Evolutionary conservation across 2,329 filamentous ascomycete species (phyloP).

Genomic region (Scytalidium lignicola): DNA sequence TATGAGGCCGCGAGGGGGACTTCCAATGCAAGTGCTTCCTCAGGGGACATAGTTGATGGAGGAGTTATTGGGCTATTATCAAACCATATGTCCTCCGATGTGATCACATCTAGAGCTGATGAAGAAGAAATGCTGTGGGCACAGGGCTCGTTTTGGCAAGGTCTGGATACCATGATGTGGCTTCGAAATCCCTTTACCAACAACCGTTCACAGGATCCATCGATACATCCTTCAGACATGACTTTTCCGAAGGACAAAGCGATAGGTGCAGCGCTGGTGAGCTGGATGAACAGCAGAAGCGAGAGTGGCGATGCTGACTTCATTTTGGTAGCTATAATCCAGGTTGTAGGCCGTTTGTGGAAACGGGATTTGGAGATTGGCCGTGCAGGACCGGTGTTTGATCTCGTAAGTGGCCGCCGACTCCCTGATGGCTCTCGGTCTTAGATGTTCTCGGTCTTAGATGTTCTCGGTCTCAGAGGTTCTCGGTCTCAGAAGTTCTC

Average conservation of each 20-base stretch:
- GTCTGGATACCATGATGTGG: background rate
- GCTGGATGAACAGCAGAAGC: constrained; percentile 19
- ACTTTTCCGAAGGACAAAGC: constrained; percentile 1
- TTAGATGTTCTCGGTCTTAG: too few species aligned
- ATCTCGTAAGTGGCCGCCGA: too few species aligned
- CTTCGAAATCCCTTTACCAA: background rate
- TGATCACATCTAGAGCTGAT: background rate
- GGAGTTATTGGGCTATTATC: constrained; percentile 22
- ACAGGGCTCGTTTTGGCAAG: background rate
- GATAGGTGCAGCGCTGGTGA: constrained; percentile 15
- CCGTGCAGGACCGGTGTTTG: too few species aligned
- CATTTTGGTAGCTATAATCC: constrained; percentile 12
- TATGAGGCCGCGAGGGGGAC: constrained; percentile 17
- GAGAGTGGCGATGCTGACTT: constrained; percentile 21
- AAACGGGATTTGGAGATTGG: too few species aligned
- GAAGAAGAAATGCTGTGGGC: background rate
- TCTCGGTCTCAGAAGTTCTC: too few species aligned
- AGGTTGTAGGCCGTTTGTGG: too few species aligned
- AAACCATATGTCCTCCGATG: constrained; percentile 8
- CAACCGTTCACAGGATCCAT: background rate
- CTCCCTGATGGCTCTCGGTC: too few species aligned
- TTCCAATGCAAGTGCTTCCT: constrained; percentile 16
- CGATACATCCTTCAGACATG: background rate
- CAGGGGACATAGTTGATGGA: constrained; percentile 10
- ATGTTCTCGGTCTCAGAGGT: too few species aligned